Conservation (phyloP, 2,329 filamentous ascomycete species). For the Fusarium sp. region DNA sequence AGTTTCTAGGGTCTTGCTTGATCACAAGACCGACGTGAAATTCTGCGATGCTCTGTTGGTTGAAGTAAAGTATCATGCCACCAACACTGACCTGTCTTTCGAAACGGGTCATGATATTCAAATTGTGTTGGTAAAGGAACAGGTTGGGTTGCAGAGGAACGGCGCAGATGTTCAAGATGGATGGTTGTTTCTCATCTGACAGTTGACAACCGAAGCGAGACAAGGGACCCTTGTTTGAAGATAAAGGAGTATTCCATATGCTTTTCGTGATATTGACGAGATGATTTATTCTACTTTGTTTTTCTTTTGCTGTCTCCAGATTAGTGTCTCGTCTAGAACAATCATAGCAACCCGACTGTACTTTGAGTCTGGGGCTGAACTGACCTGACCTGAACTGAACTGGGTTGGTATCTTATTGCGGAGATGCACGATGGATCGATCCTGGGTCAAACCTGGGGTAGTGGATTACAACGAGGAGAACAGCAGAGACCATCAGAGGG, state of each 20-base stretch:
- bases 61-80: slow-evolving; percentile 4
- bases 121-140: background rate
- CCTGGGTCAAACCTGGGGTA: background rate
- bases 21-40: slow-evolving; percentile 6
- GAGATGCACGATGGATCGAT: slow-evolving; percentile 23
- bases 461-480: background rate
- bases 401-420: slow-evolving; percentile 11
- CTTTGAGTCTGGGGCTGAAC: background rate
- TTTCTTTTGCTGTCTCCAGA: background rate
- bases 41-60: slow-evolving; percentile 2
- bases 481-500: background rate
- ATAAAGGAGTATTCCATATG: background rate
- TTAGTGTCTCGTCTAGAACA: background rate
- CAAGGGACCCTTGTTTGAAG: slow-evolving; percentile 19
- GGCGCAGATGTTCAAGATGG: background rate
- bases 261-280: background rate
- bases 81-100: background rate
- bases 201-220: slow-evolving; percentile 22
- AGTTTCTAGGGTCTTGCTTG: background rate
- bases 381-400: background rate
- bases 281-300: background rate
- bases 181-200: slow-evolving; percentile 12
- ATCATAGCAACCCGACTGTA: background rate
- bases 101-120: slow-evolving; percentile 1
- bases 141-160: slow-evolving; percentile 10